These are phyloP conservation scores for Halophytophthora polymorphica DNA, from an alignment of 352 stramenopile species.

Conservation along the genomic window DNA sequence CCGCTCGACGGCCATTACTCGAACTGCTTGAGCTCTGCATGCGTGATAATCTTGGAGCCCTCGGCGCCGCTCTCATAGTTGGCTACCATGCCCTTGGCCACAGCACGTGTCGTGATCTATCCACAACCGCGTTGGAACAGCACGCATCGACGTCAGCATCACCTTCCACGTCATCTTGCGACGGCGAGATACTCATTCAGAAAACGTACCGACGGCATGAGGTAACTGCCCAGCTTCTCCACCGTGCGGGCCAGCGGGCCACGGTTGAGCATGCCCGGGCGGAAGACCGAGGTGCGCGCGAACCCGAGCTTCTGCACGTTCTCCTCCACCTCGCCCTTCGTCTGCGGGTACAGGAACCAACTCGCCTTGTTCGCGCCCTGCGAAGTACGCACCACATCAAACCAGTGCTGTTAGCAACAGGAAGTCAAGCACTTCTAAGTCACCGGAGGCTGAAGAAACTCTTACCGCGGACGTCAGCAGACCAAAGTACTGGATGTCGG, in stretches of 20 bases:
- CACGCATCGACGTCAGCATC: not conserved
- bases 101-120: slow-evolving; percentile 43
- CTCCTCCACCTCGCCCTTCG: slow-evolving; percentile 73
- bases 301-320: slow-evolving; percentile 60
- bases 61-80: slow-evolving; percentile 58
- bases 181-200: no score
- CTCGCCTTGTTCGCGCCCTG: slow-evolving; percentile 62
- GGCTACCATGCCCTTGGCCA: slow-evolving; percentile 66
- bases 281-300: slow-evolving; percentile 51
- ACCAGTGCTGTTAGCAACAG: not conserved
- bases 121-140: slow-evolving; percentile 1
- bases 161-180: not conserved
- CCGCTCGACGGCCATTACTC: slow-evolving; percentile 24
- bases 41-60: slow-evolving; percentile 45
- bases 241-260: slow-evolving; percentile 46
- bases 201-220: slow-evolving; percentile 55
- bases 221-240: slow-evolving; percentile 48
- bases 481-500: slow-evolving; percentile 55
- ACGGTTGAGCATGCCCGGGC: slow-evolving; percentile 56
- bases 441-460: not conserved
- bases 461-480: slow-evolving; percentile 52
- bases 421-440: not conserved
- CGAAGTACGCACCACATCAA: not conserved
- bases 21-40: slow-evolving; percentile 56
- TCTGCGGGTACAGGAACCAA: slow-evolving; percentile 79